Base-by-base conservation (phyloP, 1,284 basidiomycete genomes). In the Peniophora sp. region DNA sequence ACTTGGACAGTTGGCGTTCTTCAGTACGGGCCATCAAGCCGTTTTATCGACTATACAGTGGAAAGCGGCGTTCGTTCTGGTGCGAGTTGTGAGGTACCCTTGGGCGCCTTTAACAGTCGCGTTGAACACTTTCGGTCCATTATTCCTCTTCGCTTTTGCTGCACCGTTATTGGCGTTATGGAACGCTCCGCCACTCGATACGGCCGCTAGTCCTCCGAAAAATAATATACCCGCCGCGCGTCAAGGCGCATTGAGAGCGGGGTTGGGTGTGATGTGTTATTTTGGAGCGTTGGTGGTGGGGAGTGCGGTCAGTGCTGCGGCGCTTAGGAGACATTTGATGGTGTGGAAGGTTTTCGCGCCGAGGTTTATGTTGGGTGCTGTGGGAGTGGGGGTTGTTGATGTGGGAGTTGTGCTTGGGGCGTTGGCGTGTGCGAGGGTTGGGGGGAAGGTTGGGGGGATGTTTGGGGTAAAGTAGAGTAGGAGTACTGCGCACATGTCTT, bases 311-410 rank as follows among this genome's bases (percentile, higher is more conserved):
- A 86, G 84, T 53, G 85, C 92, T 0, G 86, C 88, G 2, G 79
- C 83, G 62, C 72, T 98, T 50, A 69, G 93, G 52, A 67, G 96
- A 39, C 97, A 99, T 67, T 67, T 99, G 58, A 98, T 99, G 95
- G 93, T 98, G 35, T 99, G 96, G 93, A 98, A 98, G 69, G 86
- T 97, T 3, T 99, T 98, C 64, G 94, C 94, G 25, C 97, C 97
- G 48, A 73, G 95, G 53, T 96, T 95, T 64, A 95, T 97, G 85
- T 65, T 81, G 14, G 86, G 80, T 0, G 88, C 77, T 0, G 63
- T 73, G 2, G 70, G 70, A 16, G 58, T 86, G 25, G 35, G 81
- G 3, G 73, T 71, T 2, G 74, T 83, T 2, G 85, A 88, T 65
- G 38, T 77, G 0, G 81, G 70, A 2, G 69, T 82, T 16, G 45